Evolutionary conservation across 2,329 filamentous ascomycete genomes (phyloP).

Genomic region (Blumeriella jaapii): DNA sequence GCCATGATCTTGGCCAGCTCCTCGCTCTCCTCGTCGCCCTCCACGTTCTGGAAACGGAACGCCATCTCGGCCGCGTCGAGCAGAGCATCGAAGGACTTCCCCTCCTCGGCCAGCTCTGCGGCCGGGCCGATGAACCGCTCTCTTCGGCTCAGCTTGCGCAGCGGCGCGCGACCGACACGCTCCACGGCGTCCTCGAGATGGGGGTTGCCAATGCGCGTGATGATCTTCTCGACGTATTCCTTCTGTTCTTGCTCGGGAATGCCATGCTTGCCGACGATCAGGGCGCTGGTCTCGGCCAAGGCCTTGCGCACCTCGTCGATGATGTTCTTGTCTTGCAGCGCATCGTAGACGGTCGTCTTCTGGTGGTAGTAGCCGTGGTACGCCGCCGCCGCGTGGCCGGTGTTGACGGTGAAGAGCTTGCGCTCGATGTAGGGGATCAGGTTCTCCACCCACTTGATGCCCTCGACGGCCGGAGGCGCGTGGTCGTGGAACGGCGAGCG

Average conservation of each 20-base stretch:
- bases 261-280: conserved; percentile 80
- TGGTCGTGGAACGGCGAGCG: conserved; percentile 66
- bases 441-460: conserved; percentile 87
- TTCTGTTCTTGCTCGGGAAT: conserved; percentile 67
- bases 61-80: conserved; percentile 82
- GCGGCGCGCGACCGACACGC: conserved; percentile 86
- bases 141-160: conserved; percentile 88
- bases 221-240: conserved; percentile 83
- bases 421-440: conserved; percentile 95
- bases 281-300: conserved; percentile 71
- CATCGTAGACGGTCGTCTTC: conserved; percentile 82
- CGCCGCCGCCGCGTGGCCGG: conserved; percentile 86
- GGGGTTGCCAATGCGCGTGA: conserved; percentile 86
- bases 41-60: conserved; percentile 89
- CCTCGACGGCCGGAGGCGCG: conserved; percentile 63
- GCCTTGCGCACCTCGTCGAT: conserved; percentile 67
- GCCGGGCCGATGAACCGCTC: conserved; percentile 94
- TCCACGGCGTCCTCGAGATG: conserved; percentile 86
- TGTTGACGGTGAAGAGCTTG: conserved; percentile 99
- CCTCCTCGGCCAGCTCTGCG: conserved; percentile 74
- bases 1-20: conserved; percentile 82
- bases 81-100: conserved; percentile 59
- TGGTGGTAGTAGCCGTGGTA: conserved; percentile 86
- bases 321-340: conserved; percentile 71
- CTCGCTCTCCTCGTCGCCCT: conserved; percentile 79